Evolutionary conservation across 371 early-diverging fungal species (phyloP).

Genomic region (Mucor velutinosus): DNA sequence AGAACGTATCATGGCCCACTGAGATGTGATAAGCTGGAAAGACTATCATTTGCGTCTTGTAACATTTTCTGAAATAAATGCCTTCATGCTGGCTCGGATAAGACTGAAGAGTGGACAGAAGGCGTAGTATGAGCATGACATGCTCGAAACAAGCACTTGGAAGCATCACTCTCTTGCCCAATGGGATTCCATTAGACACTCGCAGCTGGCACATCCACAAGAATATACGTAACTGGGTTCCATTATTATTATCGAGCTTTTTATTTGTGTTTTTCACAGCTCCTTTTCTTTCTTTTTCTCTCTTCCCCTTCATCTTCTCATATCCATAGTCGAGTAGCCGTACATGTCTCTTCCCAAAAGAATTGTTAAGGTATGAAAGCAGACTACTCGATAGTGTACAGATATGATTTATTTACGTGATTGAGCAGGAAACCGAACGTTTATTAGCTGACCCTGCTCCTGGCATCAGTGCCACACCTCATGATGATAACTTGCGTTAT

Average conservation of each 20-base stretch:
- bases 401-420: neutral
- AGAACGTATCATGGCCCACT: too few relatives aligned
- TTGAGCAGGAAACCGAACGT: conserved; percentile 90
- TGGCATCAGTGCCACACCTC: conserved; percentile 91
- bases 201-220: neutral
- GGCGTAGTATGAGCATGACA: too few relatives aligned
- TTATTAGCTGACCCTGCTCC: conserved; percentile 93
- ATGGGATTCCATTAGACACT: neutral
- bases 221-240: neutral
- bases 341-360: conserved; percentile 74
- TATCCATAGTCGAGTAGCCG: neutral
- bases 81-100: too few relatives aligned
- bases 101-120: too few relatives aligned
- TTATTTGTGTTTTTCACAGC: neutral
- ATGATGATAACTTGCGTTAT: conserved; percentile 95
- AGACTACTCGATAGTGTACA: neutral
- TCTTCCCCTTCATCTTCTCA: neutral
- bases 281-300: conserved; percentile 2
- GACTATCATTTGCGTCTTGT: too few relatives aligned
- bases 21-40: too few relatives aligned
- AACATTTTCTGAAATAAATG: too few relatives aligned
- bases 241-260: neutral
- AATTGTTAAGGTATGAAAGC: conserved; percentile 70
- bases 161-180: neutral
- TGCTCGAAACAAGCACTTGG: too few relatives aligned